Evolutionary conservation across 1,284 basidiomycete genomes (phyloP), one percentile per base, ranked within the genome.

Genomic region (Sporisorium iseilematis-ciliati): DNA sequence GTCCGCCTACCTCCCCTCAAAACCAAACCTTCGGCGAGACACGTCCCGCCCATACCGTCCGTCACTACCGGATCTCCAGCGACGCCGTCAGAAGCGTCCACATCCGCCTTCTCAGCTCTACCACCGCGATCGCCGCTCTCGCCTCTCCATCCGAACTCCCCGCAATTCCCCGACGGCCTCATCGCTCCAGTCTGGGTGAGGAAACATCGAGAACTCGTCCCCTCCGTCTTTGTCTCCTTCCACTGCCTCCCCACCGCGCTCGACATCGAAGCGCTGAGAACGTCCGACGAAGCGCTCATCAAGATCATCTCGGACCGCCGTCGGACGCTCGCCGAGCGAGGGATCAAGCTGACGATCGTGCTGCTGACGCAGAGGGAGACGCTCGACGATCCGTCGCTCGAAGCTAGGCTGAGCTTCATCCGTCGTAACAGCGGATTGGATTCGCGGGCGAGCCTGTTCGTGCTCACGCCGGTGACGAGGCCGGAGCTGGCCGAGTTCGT

Each of bases 101-200:
- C 56, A 14, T 71, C 53, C 35, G 79, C 53, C 14, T 76, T 68
- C 58, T 76, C 60, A 23, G 59, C 53, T 50, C 78, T 75, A 54
- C 83, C 57, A 55, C 69, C 71, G 55, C 93, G 94, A 85, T 97
- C 95, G 0, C 94, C 94, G 0, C 88, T 98, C 8, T 97, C 93
- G 0, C 96, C 96, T 0, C 87, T 97, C 26, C 93, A 93, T 0
- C 91, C 92, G 0, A 89, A 91, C 1, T 95, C 94, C 0, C 95
- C 96, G 0, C 88, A 97, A 16, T 90, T 93, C 84, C 96, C 96
- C 0, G 96, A 99, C 84, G 96, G 96, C 0, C 87, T 99, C 52
- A 93, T 99, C 63, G 94, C 95, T 1, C 96, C 95, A 0, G 93
- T 98, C 79, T 99, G 96, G 96, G 91, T 97, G 18, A 89, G 95